These are phyloP conservation scores for Pseudocercospora vitis DNA, from an alignment of 2,329 filamentous ascomycete genomes.

Conservation along the genomic window DNA sequence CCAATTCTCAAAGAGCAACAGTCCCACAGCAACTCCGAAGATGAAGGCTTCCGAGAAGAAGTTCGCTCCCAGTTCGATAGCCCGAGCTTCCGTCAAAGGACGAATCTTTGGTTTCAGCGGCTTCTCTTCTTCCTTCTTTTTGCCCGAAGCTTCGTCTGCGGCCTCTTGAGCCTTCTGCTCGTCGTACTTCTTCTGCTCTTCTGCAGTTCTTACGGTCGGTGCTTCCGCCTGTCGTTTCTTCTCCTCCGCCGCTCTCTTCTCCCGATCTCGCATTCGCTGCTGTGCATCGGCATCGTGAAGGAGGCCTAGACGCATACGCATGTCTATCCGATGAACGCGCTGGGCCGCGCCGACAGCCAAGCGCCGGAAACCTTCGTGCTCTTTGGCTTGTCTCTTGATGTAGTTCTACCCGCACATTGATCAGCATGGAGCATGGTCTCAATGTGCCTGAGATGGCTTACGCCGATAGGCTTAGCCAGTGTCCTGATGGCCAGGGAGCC, in stretches of 20 bases:
- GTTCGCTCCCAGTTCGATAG: constrained; percentile 67
- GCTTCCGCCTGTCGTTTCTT: constrained; percentile 52
- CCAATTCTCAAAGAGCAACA: constrained; percentile 64
- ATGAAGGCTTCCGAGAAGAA: constrained; percentile 69
- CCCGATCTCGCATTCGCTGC: constrained; percentile 53
- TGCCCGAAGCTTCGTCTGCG: constrained; percentile 35
- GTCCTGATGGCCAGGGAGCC: constrained; percentile 65
- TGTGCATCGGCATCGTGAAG: constrained; percentile 62
- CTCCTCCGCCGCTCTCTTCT: constrained; percentile 57
- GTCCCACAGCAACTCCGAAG: constrained; percentile 61
- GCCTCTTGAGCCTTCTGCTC: constrained; percentile 43
- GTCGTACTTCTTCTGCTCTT: constrained; percentile 58
- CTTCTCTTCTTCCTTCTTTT: constrained; percentile 46
- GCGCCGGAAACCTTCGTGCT: constrained; percentile 65
- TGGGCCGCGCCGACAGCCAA: constrained; percentile 65
- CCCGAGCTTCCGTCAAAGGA: constrained; percentile 65
- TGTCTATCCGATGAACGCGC: constrained; percentile 63
- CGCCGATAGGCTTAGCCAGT: constrained; percentile 67
- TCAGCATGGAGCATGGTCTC: constrained; percentile 5
- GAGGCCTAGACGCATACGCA: constrained; percentile 65
- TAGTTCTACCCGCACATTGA: constrained; percentile 52
- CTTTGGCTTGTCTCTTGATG: constrained; percentile 67
- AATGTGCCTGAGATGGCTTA: constrained; percentile 43
- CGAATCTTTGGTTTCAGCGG: constrained; percentile 52
- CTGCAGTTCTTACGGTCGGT: constrained; percentile 64